These are phyloP conservation scores for Albizia julibrissin DNA, from an alignment of 306 rosid genomes.

Conservation along the genomic window DNA sequence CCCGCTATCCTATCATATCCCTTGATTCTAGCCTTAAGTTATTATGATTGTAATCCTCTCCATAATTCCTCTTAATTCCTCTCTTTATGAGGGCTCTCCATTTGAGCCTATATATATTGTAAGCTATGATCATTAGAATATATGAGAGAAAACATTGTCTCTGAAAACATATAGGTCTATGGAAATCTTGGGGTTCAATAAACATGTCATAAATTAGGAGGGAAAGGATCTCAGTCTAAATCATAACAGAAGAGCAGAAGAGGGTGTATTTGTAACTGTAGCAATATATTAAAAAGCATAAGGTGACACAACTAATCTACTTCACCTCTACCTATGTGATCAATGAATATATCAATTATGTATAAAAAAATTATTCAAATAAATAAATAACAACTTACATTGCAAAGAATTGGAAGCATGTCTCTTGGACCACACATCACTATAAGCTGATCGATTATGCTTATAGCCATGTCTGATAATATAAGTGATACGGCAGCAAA, in stretches of 20 bases:
- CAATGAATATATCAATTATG: slow-evolving; percentile 9
- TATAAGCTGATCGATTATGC: slow-evolving; percentile 61
- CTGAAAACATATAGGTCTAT: too few species aligned
- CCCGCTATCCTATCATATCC: too few species aligned
- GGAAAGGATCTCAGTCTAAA: slow-evolving; percentile 18
- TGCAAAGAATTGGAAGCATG: slow-evolving; percentile 81
- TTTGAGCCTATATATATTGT: too few species aligned
- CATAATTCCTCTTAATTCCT: too few species aligned
- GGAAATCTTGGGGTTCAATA: slow-evolving; percentile 13
- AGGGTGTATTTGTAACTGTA: neutral
- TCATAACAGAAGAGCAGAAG: neutral
- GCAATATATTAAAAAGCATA: slow-evolving; percentile 2
- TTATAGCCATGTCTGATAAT: slow-evolving; percentile 60
- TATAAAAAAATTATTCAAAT: neutral
- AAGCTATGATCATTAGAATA: too few species aligned
- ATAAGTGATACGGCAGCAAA: slow-evolving; percentile 57
- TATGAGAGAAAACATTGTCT: too few species aligned
- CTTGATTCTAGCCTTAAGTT: too few species aligned
- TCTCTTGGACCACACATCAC: slow-evolving; percentile 71
- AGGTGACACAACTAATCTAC: slow-evolving; percentile 21
- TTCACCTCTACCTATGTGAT: slow-evolving; percentile 24
- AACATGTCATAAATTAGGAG: neutral
- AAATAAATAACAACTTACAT: slow-evolving; percentile 35
- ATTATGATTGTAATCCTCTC: too few species aligned
- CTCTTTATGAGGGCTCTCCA: too few species aligned